Conservation (phyloP, 768 basidiomycete genomes). For the Amanita jacksonii region DNA sequence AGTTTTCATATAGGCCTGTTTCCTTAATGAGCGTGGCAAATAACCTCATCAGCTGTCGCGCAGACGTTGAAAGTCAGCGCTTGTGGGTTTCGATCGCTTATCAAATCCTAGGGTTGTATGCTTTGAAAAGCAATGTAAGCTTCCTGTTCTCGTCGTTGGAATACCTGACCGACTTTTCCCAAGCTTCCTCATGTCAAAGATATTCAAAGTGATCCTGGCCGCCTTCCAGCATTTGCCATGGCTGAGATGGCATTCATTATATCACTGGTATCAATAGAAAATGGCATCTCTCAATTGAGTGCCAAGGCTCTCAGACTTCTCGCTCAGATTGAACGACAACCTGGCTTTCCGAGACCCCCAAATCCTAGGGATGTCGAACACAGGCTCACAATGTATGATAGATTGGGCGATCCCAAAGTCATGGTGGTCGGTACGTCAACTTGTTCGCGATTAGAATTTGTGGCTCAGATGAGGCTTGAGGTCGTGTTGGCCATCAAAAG, state of each 20-base stretch:
- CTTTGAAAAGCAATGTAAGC: conserved; percentile 38
- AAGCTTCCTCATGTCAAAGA: conserved; percentile 36
- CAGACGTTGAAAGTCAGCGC: conserved; percentile 51
- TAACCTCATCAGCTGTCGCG: conserved; percentile 49
- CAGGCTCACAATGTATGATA: conserved; percentile 67
- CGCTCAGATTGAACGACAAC: conserved; percentile 56
- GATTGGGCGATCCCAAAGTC: conserved; percentile 67
- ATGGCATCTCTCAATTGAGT: conserved; percentile 55
- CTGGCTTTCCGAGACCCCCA: conserved; percentile 41
- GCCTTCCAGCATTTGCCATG: conserved; percentile 54
- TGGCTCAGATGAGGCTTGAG: conserved; percentile 25
- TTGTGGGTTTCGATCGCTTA: conserved; percentile 61
- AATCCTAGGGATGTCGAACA: conserved; percentile 50
- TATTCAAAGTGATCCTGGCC: conserved; percentile 41
- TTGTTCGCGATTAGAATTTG: background rate
- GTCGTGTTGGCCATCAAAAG: conserved; percentile 74
- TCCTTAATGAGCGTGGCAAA: conserved; percentile 42
- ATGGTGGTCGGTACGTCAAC: conserved; percentile 51
- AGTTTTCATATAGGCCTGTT: conserved; percentile 24
- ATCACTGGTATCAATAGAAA: conserved; percentile 60
- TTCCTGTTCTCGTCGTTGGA: background rate
- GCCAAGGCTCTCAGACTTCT: conserved; percentile 61
- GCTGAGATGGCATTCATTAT: conserved; percentile 68
- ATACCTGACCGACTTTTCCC: background rate
- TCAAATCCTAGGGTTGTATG: conserved; percentile 49